Evolutionary conservation across 495 filamentous ascomycete genomes (phyloP).

Genomic region (Hypoxylon trugodes): DNA sequence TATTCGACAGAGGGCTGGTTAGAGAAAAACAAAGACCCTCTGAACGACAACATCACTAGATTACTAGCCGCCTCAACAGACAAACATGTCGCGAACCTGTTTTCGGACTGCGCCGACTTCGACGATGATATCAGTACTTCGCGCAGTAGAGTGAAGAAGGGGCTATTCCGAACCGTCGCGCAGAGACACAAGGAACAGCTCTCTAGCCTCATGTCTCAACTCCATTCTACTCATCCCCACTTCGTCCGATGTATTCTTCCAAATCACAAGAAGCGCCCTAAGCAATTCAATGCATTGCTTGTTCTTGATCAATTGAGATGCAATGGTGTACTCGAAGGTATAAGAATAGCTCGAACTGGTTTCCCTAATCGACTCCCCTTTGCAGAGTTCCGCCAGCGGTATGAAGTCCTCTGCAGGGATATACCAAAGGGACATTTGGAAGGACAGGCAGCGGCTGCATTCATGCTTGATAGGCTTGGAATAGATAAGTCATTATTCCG

Average conservation of each 20-base stretch:
- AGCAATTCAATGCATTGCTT: conserved; percentile 85
- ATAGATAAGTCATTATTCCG: conserved; percentile 88
- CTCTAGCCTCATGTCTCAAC: conserved; percentile 91
- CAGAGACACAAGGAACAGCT: conserved; percentile 98
- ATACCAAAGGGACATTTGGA: conserved; percentile 93
- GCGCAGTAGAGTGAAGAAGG: conserved; percentile 93
- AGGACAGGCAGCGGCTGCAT: conserved; percentile 81
- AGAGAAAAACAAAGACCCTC: conserved; percentile 98
- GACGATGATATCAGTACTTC: conserved; percentile 70
- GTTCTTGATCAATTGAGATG: conserved; percentile 96
- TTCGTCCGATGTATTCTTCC: conserved; percentile 98
- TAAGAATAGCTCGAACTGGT: conserved; percentile 96
- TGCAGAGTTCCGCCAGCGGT: conserved; percentile 92
- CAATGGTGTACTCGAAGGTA: conserved; percentile 98
- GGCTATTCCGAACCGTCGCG: conserved; percentile 95
- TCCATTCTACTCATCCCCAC: conserved; percentile 96
- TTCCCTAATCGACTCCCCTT: conserved; percentile 96
- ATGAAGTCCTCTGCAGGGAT: conserved; percentile 91
- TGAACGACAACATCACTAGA: conserved; percentile 95
- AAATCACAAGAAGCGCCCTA: conserved; percentile 98
- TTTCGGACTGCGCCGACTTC: conserved; percentile 82
- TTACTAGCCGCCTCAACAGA: conserved; percentile 84
- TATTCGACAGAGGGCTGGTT: conserved; percentile 96
- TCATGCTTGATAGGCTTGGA: conserved; percentile 89
- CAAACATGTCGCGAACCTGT: conserved; percentile 83